Evolutionary conservation across 2,329 filamentous ascomycete genomes (phyloP), one percentile per base, ranked within the genome.

Genomic region (Mycogone perniciosa): DNA sequence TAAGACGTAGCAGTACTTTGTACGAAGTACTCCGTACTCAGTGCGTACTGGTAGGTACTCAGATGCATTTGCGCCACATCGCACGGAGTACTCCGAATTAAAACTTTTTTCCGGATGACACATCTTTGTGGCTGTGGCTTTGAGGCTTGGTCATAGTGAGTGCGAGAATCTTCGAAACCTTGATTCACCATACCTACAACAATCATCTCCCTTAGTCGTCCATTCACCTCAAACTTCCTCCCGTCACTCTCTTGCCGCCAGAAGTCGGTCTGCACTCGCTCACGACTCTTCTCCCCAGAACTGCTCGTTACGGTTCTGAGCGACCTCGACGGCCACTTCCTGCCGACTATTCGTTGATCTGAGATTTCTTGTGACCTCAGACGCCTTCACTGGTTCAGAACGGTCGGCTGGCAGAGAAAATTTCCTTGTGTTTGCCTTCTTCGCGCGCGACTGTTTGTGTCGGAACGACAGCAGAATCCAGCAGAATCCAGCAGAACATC

Each of bases 351-450:
- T 69, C 64, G 56, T 55, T 66, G 66, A 60, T 68, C 64, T 69
- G 66, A 59, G 59, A 55, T 60, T 60, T 55, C 54, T 50, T 50
- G 57, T 60, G 58, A 57, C 59, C 64, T 67, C 74, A 74, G 80
- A 84, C 75, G 73, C 81, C 80, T 84, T 84, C 61, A 80, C 74
- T 84, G 80, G 80, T 81, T 74, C 63, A 65, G 67, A 71, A 67
- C 66, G 61, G 67, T 67, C 64, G 65, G 64, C 60, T 53, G 62
- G 63, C 63, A 64, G 59, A 61, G 57, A 46, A 29, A 31, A 34
- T 42, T 51, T 46, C 38, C 37, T 41, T 20, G 20, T 20, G 20
- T 20, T 20, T 20, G 20, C 20, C 20, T 20, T 20, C 20, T 20
- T 20, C 20, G 20, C 20, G 20, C 20, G 20, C 20, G 20, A 20